Percentiles rank a stretch among this genome's conserved stretches.
These are phyloP conservation scores for Solanum megistacrolobum DNA, from an alignment of 257 asterid species.

Conservation along the genomic window DNA sequence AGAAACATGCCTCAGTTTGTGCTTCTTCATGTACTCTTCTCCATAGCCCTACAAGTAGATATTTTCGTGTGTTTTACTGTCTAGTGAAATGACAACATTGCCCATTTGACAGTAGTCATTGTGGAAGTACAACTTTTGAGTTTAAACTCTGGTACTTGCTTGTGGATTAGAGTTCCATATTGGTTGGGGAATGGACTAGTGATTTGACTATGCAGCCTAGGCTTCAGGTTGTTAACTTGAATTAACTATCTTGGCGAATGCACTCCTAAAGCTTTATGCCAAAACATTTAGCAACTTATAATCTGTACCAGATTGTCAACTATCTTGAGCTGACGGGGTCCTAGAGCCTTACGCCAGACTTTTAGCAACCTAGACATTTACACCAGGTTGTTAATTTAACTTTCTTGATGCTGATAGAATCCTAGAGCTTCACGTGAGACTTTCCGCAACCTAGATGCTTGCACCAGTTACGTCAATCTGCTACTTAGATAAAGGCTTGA, in stretches of 20 bases:
- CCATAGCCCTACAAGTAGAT: not conserved
- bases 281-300: not conserved
- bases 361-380: not conserved
- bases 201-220: no score
- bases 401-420: not conserved
- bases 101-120: not conserved
- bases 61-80: not conserved
- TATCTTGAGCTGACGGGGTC: not conserved
- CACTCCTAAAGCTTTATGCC: not conserved
- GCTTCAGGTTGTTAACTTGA: not conserved
- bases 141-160: not conserved
- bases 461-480: not conserved
- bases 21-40: not conserved
- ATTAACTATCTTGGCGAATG: not conserved
- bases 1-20: not conserved
- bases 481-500: not conserved
- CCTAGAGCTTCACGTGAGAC: not conserved
- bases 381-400: not conserved
- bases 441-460: not conserved
- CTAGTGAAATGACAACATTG: not conserved
- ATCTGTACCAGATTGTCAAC: not conserved
- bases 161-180: not conserved
- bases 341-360: not conserved
- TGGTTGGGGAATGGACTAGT: not conserved
- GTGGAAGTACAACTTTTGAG: not conserved